Percentiles rank a stretch among this genome's conserved stretches.
phyloP scores from a whole-genome alignment of 2,329 filamentous ascomycete genomes.

The Aspergillus pseudoviridinutans region DNA sequence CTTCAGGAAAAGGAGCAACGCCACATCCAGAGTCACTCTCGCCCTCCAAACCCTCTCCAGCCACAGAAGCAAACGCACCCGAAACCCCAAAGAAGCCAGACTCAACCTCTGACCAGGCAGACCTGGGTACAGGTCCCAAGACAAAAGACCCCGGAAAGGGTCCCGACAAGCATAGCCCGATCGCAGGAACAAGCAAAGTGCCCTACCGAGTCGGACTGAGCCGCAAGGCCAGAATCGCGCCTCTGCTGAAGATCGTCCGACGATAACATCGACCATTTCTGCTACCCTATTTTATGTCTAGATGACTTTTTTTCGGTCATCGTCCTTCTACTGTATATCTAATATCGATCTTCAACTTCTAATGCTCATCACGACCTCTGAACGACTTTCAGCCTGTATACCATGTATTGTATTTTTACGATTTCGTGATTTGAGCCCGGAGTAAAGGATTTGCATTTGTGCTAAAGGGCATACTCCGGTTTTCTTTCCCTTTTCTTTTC shows the following conservation, averaged over 20 bases:
- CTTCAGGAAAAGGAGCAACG: neutral
- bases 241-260: constrained; percentile 44
- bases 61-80: constrained; percentile 1
- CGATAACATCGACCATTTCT: constrained; percentile 26
- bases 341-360: constrained; percentile 1
- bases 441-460: neutral
- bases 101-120: constrained; percentile 2
- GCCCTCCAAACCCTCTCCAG: neutral
- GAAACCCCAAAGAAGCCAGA: constrained; percentile 14
- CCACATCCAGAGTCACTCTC: neutral
- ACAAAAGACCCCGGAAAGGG: constrained; percentile 18
- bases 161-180: constrained; percentile 40
- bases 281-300: neutral
- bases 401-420: neutral
- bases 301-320: neutral
- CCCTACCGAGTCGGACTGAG: constrained; percentile 48
- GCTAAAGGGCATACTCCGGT: neutral
- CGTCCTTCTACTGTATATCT: neutral
- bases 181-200: constrained; percentile 35
- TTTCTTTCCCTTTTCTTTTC: neutral
- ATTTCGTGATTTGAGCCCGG: neutral
- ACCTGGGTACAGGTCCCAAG: neutral
- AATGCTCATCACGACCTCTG: neutral
- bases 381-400: neutral
- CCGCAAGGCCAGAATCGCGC: constrained; percentile 46